phyloP scores from a whole-genome alignment of 164 flowering plant species.

The Euptelea pleiosperma region DNA sequence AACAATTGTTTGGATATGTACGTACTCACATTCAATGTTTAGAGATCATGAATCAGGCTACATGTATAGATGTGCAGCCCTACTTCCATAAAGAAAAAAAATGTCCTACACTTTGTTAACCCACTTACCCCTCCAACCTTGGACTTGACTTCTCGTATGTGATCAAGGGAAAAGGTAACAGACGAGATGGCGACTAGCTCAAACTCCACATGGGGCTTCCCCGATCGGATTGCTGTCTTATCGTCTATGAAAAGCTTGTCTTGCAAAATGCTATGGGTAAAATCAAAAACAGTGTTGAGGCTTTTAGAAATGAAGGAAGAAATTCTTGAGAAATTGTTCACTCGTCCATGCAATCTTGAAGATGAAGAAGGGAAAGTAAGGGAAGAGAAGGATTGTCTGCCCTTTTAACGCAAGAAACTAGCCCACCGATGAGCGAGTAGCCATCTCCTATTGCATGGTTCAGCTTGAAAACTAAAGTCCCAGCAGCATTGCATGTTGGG shows the following conservation, averaged over 20 bases:
- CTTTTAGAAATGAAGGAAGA: conserved; percentile 2
- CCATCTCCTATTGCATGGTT: conserved; percentile 22
- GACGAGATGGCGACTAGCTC: conserved; percentile 34
- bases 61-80: too few relatives aligned
- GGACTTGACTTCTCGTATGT: conserved; percentile 45
- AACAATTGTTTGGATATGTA: too few relatives aligned
- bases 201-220: conserved; percentile 23
- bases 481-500: conserved; percentile 16
- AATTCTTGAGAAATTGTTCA: conserved; percentile 2
- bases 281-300: conserved; percentile 12
- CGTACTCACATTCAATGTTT: too few relatives aligned
- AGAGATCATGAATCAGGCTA: too few relatives aligned
- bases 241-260: conserved; percentile 14
- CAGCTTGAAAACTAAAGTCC: conserved; percentile 13
- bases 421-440: conserved; percentile 15
- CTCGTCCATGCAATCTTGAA: conserved; percentile 14
- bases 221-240: conserved; percentile 8
- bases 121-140: conserved; percentile 53
- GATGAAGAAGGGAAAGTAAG: conserved; percentile 14
- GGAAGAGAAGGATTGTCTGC: conserved; percentile 14
- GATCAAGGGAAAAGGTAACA: conserved; percentile 38
- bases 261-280: conserved; percentile 1
- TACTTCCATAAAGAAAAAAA: too few relatives aligned
- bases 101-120: too few relatives aligned
- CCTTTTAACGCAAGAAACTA: conserved; percentile 9